A percentile compares a stretch with the other conserved stretches of the same genome.
Evolutionary conservation across 306 rosid species (phyloP).

Genomic region (Calophaca sinica): DNA sequence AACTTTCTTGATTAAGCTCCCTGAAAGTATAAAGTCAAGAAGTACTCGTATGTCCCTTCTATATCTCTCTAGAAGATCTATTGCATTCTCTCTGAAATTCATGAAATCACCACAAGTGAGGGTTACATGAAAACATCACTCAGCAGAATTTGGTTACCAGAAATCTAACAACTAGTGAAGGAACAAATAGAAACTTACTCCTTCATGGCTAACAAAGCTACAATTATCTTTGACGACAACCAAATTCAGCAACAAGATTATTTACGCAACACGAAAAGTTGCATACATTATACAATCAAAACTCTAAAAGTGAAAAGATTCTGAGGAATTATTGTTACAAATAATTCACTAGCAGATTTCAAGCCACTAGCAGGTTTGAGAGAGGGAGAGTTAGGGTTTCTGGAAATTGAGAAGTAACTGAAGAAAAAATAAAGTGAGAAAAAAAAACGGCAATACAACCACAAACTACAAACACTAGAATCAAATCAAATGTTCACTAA

Average conservation of each 20-base stretch:
- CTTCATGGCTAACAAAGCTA: slow-evolving; percentile 66
- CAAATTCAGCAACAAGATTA: slow-evolving; percentile 45
- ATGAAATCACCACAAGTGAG: slow-evolving; percentile 36
- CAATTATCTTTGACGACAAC: slow-evolving; percentile 29
- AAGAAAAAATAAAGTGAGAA: too few species aligned
- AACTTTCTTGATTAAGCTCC: slow-evolving; percentile 93
- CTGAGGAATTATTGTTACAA: too few species aligned
- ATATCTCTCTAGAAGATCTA: slow-evolving; percentile 83
- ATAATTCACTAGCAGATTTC: too few species aligned
- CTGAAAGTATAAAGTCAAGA: slow-evolving; percentile 90
- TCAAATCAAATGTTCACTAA: too few species aligned
- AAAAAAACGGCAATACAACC: too few species aligned
- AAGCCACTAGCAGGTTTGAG: too few species aligned
- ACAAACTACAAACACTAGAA: too few species aligned
- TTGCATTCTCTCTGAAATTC: slow-evolving; percentile 67
- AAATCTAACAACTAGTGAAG: slow-evolving; percentile 30
- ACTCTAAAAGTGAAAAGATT: slow-evolving; percentile 25
- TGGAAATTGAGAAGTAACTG: too few species aligned
- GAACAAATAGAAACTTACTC: slow-evolving; percentile 65
- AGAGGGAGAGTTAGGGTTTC: too few species aligned
- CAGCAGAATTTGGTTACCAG: slow-evolving; percentile 1
- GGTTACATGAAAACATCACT: slow-evolving; percentile 16
- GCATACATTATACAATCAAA: slow-evolving; percentile 29
- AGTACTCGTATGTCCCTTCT: slow-evolving; percentile 87
- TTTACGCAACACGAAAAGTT: slow-evolving; percentile 34